Evolutionary conservation across 805 yeast species (phyloP), one percentile per base, ranked within the genome.

Genomic region (Deakozyma indianensis): DNA sequence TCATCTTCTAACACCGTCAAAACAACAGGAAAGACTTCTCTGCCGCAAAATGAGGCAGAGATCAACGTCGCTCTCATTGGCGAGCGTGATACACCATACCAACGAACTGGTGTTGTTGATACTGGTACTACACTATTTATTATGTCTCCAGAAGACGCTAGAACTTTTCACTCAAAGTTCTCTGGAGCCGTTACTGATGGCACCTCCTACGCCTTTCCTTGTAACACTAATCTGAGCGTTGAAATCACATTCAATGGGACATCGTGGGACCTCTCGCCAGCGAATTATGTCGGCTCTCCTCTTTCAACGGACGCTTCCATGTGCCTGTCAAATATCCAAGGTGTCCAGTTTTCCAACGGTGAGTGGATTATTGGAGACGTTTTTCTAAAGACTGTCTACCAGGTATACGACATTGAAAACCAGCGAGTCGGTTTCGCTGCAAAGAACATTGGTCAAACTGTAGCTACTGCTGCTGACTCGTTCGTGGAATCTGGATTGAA

Each of bases 361-460:
- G 60, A 65, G 44, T 79, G 85, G 85, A 70, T 79, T 45, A 60
- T 79, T 35, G 86, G 86, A 3, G 78, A 75, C n/a, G 66, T 75
- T 2, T 78, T 79, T 54, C 58, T 79, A 51, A 70, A 70, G 47
- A 65, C 66, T 25, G 76, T 69, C 45, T 78, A 76, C 55, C 68
- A 78, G 2, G 74, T 75, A 14, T 79, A 77, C 51, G 80, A 79
- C 52, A 63, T 74, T 46, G 74, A 69, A 43, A 54, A 66, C n/a
- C 63, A 60, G 41, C 53, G 56, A 50, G 63, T 79, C 42, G 83
- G 83, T 0, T 69, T 79, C 45, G 82, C 78, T n/a, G 53, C 61
- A 21, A 64, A 69, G 48, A 65, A 46, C 16, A 32, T 43, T 14
- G 32, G 45, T 23, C 20, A 43, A 22, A 54, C 57, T n/a, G 35